A percentile compares a stretch with the other conserved stretches of the same genome.
Conservation (phyloP, 371 early-diverging fungal species). For the Dichotomocladium elegans region DNA sequence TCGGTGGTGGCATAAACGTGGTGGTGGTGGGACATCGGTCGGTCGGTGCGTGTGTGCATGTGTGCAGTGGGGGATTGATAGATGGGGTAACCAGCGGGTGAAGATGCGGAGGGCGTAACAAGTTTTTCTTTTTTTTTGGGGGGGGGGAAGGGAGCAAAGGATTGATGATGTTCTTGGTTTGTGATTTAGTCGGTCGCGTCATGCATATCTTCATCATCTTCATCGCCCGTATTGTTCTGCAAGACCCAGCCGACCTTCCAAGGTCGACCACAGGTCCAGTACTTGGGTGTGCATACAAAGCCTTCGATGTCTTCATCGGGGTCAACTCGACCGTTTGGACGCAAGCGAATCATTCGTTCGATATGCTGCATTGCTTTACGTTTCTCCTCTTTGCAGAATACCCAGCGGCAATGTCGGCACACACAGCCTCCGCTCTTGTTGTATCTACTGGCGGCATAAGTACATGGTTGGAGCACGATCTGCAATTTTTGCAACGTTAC, state of each 20-base stretch:
- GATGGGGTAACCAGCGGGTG: too few species aligned
- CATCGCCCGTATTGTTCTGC: conserved; percentile 18
- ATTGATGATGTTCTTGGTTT: background rate
- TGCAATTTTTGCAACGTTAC: too few species aligned
- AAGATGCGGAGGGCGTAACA: too few species aligned
- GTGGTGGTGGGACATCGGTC: too few species aligned
- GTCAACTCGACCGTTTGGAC: conserved; percentile 34
- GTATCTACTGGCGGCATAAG: conserved; percentile 25
- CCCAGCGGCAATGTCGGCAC: conserved; percentile 46
- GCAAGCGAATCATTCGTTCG: conserved; percentile 33
- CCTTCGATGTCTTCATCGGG: conserved; percentile 44
- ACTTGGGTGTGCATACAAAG: conserved; percentile 43
- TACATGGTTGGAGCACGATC: too few species aligned
- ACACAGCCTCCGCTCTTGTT: conserved; percentile 44
- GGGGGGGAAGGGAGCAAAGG: background rate
- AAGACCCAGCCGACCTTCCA: conserved; percentile 52
- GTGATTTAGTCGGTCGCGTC: background rate
- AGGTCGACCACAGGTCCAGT: conserved; percentile 39
- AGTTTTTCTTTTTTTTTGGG: too few species aligned
- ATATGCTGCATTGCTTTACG: conserved; percentile 41
- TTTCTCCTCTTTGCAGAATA: conserved; percentile 49
- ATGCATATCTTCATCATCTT: conserved; percentile 13
- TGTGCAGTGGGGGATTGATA: too few species aligned
- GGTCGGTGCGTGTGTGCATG: background rate
- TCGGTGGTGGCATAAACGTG: too few species aligned